Base-by-base conservation (phyloP, 2,329 filamentous ascomycete species). In the Pseudogymnoascus sp. region DNA sequence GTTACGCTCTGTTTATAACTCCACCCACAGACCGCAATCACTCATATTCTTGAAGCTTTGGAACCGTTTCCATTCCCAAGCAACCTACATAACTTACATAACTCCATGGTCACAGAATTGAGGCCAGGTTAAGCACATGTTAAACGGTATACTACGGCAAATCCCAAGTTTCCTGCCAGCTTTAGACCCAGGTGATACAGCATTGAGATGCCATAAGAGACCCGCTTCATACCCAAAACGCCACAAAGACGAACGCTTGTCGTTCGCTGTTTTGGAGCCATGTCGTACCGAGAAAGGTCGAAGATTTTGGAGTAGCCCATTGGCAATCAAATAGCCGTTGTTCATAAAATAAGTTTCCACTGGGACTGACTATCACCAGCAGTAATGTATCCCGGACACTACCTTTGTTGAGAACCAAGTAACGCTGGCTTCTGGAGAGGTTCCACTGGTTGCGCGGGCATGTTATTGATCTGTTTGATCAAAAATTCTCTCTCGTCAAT, bases 401-500 rank as follows among this genome's bases (percentile, higher is more conserved):
- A 72, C 47, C 68, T 65, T 60, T 67, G 62, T 57, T 72, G 71
- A 18, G 68, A 69, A 47, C 69, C 70, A 42, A 74, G 59, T 7
- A 73, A 67, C 23, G 72, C 71, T 26, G 73, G 73, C 66, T 74
- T 75, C 63, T 75, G 73, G 21, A 71, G 68, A 29, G 73, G 72
- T 63, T 75, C 73, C 29, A 86, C 79, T 2, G 85, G 85, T 62
- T 78, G 80, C 2, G 81, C 73, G 3, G 85, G 84, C 83, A 88
- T 85, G 68, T 84, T 87, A 69, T 81, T 81, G 72, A 99, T 97
- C 76, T 97, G 93, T 76, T 96, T 93, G 72, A 99, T 93, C 71
- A 99, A 79, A 74, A 97, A 99, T 70, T 95, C 93, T 73, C 96
- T 91, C 81, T 99, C 95, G 73, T 99, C 95, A 68, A 93, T 95